Percentiles rank a stretch among this genome's conserved stretches.
Evolutionary conservation across 1,284 basidiomycete species (phyloP).

Genomic region (Irpex sp.): DNA sequence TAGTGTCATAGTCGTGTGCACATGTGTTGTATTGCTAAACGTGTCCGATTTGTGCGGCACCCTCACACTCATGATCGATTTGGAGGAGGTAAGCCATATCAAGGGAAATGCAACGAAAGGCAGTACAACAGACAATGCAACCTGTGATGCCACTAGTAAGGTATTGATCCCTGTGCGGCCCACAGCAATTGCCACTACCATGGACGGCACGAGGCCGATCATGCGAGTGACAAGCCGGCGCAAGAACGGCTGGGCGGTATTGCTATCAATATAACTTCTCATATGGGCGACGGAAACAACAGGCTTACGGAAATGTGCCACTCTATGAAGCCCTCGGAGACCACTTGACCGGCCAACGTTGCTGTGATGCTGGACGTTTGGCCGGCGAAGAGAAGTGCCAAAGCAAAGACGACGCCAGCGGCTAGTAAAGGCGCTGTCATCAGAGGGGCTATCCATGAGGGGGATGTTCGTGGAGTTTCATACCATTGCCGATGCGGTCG

Average conservation of each 20-base stretch:
- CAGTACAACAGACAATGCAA: conserved; percentile 81
- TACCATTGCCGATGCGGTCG: conserved; percentile 64
- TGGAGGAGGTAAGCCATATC: conserved; percentile 71
- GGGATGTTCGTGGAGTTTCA: conserved; percentile 19
- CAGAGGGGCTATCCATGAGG: background rate
- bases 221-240: conserved; percentile 83
- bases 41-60: conserved; percentile 18
- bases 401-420: conserved; percentile 81
- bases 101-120: conserved; percentile 85
- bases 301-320: conserved; percentile 79
- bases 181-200: conserved; percentile 76
- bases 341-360: conserved; percentile 89
- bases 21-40: background rate
- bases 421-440: conserved; percentile 32
- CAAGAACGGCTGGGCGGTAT: conserved; percentile 57
- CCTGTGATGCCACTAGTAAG: conserved; percentile 86
- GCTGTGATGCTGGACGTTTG: conserved; percentile 93
- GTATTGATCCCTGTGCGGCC: conserved; percentile 77
- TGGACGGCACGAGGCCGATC: conserved; percentile 87
- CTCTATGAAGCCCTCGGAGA: conserved; percentile 91
- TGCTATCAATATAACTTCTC: background rate
- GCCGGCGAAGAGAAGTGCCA: conserved; percentile 84
- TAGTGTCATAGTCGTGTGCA: background rate
- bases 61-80: conserved; percentile 65
- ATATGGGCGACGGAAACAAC: background rate